Conservation (phyloP, 768 basidiomycete genomes). For the Rhodotorula graminis region DNA sequence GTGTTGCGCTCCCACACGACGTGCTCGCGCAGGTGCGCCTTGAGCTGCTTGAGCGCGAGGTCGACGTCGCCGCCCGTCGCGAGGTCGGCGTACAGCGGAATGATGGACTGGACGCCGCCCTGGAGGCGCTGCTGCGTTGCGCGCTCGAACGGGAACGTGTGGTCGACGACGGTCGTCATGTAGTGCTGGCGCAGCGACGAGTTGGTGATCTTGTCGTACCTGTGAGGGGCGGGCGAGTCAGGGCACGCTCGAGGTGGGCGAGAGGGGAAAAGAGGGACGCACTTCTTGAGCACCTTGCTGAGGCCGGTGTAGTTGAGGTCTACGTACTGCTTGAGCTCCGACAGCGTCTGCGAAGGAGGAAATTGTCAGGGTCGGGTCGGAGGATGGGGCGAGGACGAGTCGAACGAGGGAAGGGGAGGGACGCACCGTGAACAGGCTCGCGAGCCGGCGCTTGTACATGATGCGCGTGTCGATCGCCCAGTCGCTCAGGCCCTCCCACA, state of each 20-base stretch:
- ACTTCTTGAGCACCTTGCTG: conserved; percentile 94
- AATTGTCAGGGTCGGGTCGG: no score
- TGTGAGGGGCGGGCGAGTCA: conserved; percentile 43
- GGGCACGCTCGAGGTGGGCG: no score
- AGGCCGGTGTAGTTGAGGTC: conserved; percentile 91
- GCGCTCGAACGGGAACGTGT: conserved; percentile 63
- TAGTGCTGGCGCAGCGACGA: conserved; percentile 52
- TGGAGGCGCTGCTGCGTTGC: conserved; percentile 62
- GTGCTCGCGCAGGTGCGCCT: conserved; percentile 52
- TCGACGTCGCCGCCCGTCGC: conserved; percentile 67
- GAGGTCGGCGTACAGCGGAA: conserved; percentile 76
- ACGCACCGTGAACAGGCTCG: conserved; percentile 67
- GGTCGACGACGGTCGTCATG: conserved; percentile 37
- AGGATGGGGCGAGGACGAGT: no score
- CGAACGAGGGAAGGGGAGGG: not conserved
- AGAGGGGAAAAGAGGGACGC: conserved; percentile 39
- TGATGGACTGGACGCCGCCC: conserved; percentile 57
- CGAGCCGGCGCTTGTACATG: conserved; percentile 70
- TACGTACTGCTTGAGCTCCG: conserved; percentile 68
- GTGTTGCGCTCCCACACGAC: conserved; percentile 97
- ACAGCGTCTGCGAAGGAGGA: conserved; percentile 22
- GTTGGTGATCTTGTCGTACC: conserved; percentile 89
- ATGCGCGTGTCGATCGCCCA: conserved; percentile 40
- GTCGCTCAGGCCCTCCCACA: conserved; percentile 27
- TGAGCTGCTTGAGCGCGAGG: conserved; percentile 72